These are phyloP conservation scores for Ceratocystis variospora DNA, from an alignment of 2,329 filamentous ascomycete genomes.

Conservation along the genomic window DNA sequence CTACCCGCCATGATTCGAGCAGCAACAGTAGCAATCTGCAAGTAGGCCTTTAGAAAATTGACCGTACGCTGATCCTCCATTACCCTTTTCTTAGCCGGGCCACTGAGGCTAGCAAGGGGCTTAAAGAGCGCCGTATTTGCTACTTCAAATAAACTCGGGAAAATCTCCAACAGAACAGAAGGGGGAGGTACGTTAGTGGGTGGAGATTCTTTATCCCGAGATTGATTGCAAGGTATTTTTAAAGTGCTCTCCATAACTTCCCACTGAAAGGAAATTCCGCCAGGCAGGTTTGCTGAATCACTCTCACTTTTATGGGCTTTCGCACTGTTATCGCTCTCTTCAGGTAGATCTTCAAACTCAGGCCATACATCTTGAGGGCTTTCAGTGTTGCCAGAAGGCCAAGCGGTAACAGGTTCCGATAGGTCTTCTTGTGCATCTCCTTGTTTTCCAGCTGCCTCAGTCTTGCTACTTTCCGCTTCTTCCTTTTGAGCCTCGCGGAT, in stretches of 20 bases:
- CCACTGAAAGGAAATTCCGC: slow-evolving; percentile 28
- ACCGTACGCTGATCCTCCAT: slow-evolving; percentile 49
- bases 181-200: slow-evolving; percentile 85
- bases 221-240: background rate
- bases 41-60: slow-evolving; percentile 49
- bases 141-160: slow-evolving; percentile 55
- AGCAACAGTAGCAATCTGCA: slow-evolving; percentile 51
- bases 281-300: background rate
- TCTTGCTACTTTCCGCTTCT: slow-evolving; percentile 21
- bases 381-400: slow-evolving; percentile 29
- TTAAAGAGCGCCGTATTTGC: slow-evolving; percentile 52
- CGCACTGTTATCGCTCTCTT: slow-evolving; percentile 3
- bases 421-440: background rate
- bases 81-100: slow-evolving; percentile 47
- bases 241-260: slow-evolving; percentile 28
- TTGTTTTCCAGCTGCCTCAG: slow-evolving; percentile 26
- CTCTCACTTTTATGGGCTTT: background rate
- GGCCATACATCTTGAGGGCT: slow-evolving; percentile 35
- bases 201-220: slow-evolving; percentile 33
- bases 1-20: slow-evolving; percentile 75
- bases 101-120: slow-evolving; percentile 44
- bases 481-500: background rate
- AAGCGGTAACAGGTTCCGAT: slow-evolving; percentile 30
- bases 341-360: slow-evolving; percentile 36
- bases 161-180: slow-evolving; percentile 63